phyloP scores from a whole-genome alignment of 129 eudicot genomes.

The Tanacetum coccineum region DNA sequence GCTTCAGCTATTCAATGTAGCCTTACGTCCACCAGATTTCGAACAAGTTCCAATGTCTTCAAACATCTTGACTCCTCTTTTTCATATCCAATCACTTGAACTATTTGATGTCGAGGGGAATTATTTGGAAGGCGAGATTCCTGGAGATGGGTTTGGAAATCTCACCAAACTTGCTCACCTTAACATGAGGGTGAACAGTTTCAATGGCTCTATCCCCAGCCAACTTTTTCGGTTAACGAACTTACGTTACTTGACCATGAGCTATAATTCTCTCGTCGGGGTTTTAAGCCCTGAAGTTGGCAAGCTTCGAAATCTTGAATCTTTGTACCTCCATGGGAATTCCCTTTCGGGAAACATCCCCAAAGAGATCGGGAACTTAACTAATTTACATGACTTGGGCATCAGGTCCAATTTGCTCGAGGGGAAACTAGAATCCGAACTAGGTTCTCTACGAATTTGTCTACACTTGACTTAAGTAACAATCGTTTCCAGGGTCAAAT shows the following conservation, averaged over 20 bases:
- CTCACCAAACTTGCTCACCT: constrained; percentile 37
- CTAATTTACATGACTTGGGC: constrained; percentile 24
- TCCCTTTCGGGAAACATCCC: constrained; percentile 32
- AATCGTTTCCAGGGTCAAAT: constrained; percentile 27
- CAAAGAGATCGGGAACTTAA: not conserved
- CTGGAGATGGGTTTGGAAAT: constrained; percentile 30
- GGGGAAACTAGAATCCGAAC: constrained; percentile 26
- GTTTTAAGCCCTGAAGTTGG: constrained; percentile 23
- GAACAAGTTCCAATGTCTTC: not conserved
- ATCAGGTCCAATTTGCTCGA: constrained; percentile 19
- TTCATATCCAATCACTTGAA: constrained; percentile 25
- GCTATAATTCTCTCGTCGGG: constrained; percentile 8
- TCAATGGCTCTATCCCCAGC: constrained; percentile 26
- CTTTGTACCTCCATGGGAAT: not conserved
- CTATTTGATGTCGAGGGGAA: constrained; percentile 33
- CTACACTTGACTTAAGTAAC: constrained; percentile 5
- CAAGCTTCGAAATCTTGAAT: constrained; percentile 12
- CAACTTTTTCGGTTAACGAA: constrained; percentile 21
- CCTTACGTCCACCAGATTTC: not conserved
- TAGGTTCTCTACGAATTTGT: constrained; percentile 26
- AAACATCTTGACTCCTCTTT: constrained; percentile 31
- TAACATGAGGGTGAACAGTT: constrained; percentile 26
- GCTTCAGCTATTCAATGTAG: constrained; percentile 15
- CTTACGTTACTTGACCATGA: constrained; percentile 2
- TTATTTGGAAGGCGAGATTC: constrained; percentile 14